Evolutionary conservation across 768 basidiomycete genomes (phyloP).

Genomic region (Tulasnella sp.): DNA sequence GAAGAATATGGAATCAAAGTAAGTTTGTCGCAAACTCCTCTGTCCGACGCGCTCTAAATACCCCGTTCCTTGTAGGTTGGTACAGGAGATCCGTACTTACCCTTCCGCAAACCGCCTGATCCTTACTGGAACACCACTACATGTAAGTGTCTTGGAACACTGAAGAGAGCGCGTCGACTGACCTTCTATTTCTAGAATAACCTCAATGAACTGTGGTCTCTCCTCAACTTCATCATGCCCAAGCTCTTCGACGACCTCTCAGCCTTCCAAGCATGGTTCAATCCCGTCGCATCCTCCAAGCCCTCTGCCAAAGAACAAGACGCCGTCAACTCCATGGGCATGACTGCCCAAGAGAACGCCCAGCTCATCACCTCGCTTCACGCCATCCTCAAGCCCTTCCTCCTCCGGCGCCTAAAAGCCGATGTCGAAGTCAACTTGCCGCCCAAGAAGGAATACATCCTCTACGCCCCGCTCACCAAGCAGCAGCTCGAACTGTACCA

Average conservation of each 20-base stretch:
- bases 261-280: constrained; percentile 85
- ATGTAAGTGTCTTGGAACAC: constrained; percentile 52
- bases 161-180: not conserved
- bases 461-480: constrained; percentile 83
- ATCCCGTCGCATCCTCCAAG: constrained; percentile 32
- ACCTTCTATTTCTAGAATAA: constrained; percentile 64
- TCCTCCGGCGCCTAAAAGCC: constrained; percentile 83
- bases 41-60: constrained; percentile 27
- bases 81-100: constrained; percentile 86
- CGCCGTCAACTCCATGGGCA: constrained; percentile 32
- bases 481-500: constrained; percentile 85
- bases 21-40: constrained; percentile 31
- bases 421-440: constrained; percentile 90
- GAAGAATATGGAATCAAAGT: constrained; percentile 88
- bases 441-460: constrained; percentile 90
- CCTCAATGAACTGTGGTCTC: constrained; percentile 87
- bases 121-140: constrained; percentile 91
- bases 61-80: constrained; percentile 46
- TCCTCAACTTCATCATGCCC: constrained; percentile 94
- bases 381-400: constrained; percentile 90
- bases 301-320: constrained; percentile 45
- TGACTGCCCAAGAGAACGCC: constrained; percentile 57
- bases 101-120: constrained; percentile 83
- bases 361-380: constrained; percentile 77
- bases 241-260: constrained; percentile 88